Evolutionary conservation across 345 rosid species (phyloP).

Genomic region (Nephelium lappaceum): DNA sequence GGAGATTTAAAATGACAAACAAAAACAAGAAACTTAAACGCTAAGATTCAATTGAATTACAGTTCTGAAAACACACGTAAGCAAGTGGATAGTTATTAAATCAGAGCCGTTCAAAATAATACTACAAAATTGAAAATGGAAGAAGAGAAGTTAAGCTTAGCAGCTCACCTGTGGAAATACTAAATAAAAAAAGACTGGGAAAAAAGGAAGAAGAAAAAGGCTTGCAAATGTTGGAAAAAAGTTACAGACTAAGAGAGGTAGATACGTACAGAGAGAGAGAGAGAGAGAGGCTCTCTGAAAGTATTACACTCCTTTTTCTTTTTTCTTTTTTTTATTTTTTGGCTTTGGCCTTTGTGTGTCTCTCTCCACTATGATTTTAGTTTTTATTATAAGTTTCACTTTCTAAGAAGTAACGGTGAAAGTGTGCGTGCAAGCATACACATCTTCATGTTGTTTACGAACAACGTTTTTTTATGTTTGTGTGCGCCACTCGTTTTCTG

Average conservation of each 20-base stretch:
- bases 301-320: background rate
- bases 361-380: background rate
- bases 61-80: constrained; percentile 4
- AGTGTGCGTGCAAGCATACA: constrained; percentile 11
- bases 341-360: background rate
- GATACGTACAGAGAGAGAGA: background rate
- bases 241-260: background rate
- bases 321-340: background rate
- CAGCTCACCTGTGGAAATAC: constrained; percentile 6
- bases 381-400: background rate
- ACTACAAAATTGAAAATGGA: background rate
- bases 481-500: background rate
- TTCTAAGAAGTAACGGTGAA: background rate
- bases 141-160: background rate
- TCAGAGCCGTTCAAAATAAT: background rate
- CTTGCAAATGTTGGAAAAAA: background rate
- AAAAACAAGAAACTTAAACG: constrained; percentile 40
- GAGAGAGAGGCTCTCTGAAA: background rate
- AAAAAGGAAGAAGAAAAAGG: constrained; percentile 20
- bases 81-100: constrained; percentile 9
- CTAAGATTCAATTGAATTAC: constrained; percentile 53
- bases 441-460: background rate
- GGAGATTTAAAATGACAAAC: constrained; percentile 21
- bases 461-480: background rate
- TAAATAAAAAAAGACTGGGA: background rate